These are phyloP conservation scores for Coemansia sp. DNA, from an alignment of 192 early-diverging fungal species.

Conservation along the genomic window DNA sequence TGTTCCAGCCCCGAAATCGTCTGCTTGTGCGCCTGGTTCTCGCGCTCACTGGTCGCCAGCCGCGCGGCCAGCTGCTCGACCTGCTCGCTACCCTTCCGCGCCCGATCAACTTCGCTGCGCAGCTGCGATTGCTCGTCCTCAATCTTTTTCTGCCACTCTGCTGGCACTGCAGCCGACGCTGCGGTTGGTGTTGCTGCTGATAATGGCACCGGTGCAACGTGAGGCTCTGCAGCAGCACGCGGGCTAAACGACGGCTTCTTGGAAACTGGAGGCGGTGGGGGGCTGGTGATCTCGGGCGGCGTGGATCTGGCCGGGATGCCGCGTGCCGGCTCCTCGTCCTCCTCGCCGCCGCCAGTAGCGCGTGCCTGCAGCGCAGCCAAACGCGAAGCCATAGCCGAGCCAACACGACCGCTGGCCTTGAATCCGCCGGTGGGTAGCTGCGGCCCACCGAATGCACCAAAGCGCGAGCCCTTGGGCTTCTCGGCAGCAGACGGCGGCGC, in stretches of 20 bases:
- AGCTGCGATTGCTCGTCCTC: slow-evolving; percentile 35
- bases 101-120: slow-evolving; percentile 23
- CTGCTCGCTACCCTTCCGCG: slow-evolving; percentile 13
- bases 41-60: slow-evolving; percentile 30
- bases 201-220: neutral
- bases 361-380: slow-evolving; percentile 47
- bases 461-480: slow-evolving; percentile 36
- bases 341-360: slow-evolving; percentile 20
- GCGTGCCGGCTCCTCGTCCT: slow-evolving; percentile 5
- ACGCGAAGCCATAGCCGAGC: slow-evolving; percentile 46
- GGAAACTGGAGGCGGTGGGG: slow-evolving; percentile 9
- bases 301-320: neutral
- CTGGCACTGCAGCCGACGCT: slow-evolving; percentile 3
- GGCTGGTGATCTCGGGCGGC: neutral
- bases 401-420: slow-evolving; percentile 40
- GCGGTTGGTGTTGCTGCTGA: neutral
- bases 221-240: neutral
- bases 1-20: slow-evolving; percentile 27
- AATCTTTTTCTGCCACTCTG: slow-evolving; percentile 44
- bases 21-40: slow-evolving; percentile 30
- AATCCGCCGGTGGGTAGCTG: slow-evolving; percentile 44
- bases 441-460: slow-evolving; percentile 20
- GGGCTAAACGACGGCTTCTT: slow-evolving; percentile 27
- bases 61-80: slow-evolving; percentile 19
- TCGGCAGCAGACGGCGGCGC: slow-evolving; percentile 14